Conservation (phyloP, 1,284 basidiomycete genomes). For the Fomitopsis schrenkii region DNA sequence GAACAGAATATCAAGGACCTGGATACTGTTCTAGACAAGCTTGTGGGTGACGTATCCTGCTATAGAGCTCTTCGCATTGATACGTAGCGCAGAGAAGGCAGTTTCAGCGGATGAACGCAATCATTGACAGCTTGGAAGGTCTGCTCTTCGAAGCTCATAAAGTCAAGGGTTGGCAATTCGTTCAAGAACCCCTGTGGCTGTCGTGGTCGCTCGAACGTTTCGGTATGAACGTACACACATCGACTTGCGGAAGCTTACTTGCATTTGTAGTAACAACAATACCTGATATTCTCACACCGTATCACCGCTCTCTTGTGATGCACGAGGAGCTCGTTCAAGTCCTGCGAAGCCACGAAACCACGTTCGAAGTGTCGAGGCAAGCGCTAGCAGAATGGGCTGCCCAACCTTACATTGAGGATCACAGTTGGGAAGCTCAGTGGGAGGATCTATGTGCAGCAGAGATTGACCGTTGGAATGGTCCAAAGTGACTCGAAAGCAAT, state of each 20-base stretch:
- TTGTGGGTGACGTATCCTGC: conserved; percentile 40
- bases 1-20: conserved; percentile 58
- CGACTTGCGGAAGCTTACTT: neutral
- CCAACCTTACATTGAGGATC: conserved; percentile 60
- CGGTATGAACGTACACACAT: conserved; percentile 37
- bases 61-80: neutral
- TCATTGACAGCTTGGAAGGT: conserved; percentile 59
- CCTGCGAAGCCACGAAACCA: conserved; percentile 59
- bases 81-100: conserved; percentile 52
- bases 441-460: conserved; percentile 72
- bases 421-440: conserved; percentile 66
- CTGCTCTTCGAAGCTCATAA: conserved; percentile 65
- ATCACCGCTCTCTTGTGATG: conserved; percentile 61
- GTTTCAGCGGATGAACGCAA: conserved; percentile 55
- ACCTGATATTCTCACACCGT: conserved; percentile 53
- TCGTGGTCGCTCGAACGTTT: conserved; percentile 79
- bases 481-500: conserved; percentile 15
- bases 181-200: conserved; percentile 69
- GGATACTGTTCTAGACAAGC: conserved; percentile 54
- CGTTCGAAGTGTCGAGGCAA: conserved; percentile 64
- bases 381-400: conserved; percentile 60
- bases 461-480: conserved; percentile 62
- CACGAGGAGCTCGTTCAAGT: conserved; percentile 52
- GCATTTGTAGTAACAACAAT: conserved; percentile 48
- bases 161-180: conserved; percentile 66